These are phyloP conservation scores for Apiospora phragmitis DNA, from an alignment of 2,329 filamentous ascomycete species.

Conservation along the genomic window DNA sequence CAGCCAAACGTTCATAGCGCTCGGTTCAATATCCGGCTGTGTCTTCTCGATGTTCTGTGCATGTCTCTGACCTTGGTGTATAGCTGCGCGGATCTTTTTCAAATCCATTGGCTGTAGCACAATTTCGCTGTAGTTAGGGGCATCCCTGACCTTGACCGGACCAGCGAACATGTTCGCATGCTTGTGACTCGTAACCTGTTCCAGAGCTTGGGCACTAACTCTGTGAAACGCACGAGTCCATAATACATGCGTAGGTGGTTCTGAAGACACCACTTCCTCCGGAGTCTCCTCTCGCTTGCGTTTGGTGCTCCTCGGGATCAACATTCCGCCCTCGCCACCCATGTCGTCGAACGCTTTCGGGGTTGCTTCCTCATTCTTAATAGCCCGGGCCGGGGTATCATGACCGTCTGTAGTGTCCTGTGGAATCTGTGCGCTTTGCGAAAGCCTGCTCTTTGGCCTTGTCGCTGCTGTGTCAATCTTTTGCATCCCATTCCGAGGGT, in stretches of 20 bases:
- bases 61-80: conserved; percentile 70
- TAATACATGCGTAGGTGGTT: conserved; percentile 66
- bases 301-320: conserved; percentile 49
- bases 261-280: conserved; percentile 45
- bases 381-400: conserved; percentile 38
- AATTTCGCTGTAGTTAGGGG: conserved; percentile 73
- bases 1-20: conserved; percentile 59
- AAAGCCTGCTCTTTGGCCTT: conserved; percentile 33
- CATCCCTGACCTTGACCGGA: conserved; percentile 72
- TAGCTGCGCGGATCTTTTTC: conserved; percentile 74
- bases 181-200: conserved; percentile 75
- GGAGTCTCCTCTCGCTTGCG: conserved; percentile 59
- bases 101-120: conserved; percentile 76
- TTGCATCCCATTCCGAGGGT: conserved; percentile 30
- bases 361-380: conserved; percentile 62
- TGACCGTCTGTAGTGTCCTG: conserved; percentile 45
- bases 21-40: conserved; percentile 60
- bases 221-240: conserved; percentile 76
- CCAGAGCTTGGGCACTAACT: conserved; percentile 71
- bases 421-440: conserved; percentile 37
- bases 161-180: conserved; percentile 79
- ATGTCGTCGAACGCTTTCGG: conserved; percentile 55
- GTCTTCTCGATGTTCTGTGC: conserved; percentile 61
- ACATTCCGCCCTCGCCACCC: conserved; percentile 41
- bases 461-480: conserved; percentile 25